Conservation (phyloP, 1,284 basidiomycete genomes). For the Austroboletus niveus region DNA sequence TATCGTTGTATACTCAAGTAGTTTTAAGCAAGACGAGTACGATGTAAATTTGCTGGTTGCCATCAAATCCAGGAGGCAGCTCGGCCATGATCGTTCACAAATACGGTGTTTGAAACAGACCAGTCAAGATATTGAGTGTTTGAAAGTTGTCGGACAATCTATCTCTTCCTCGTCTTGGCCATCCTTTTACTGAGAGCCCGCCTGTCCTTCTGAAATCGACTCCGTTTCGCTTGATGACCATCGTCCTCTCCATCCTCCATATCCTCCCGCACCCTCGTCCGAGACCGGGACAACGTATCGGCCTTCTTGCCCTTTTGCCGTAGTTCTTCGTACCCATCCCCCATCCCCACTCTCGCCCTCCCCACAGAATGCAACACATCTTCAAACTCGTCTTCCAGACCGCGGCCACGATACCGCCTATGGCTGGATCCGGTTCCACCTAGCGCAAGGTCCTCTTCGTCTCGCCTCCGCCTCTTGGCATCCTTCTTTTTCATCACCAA, state of each 20-base stretch:
- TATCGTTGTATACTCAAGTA: no score
- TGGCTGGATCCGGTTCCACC: conserved; percentile 57
- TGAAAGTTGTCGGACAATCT: no score
- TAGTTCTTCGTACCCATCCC: conserved; percentile 76
- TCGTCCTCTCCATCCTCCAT: conserved; percentile 43
- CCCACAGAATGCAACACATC: conserved; percentile 69
- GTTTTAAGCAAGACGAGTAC: no score
- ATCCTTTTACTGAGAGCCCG: conserved; percentile 49
- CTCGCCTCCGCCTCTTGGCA: conserved; percentile 69
- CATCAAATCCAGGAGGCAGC: no score
- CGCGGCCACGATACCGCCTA: conserved; percentile 63
- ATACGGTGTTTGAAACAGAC: no score
- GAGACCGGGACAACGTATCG: conserved; percentile 49
- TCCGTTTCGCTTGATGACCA: conserved; percentile 57
- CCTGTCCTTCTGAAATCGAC: conserved; percentile 74
- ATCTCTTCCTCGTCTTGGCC: conserved; percentile 18
- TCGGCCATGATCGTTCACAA: no score
- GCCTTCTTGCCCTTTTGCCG: conserved; percentile 66
- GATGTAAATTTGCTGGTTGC: no score
- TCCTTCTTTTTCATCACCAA: conserved; percentile 93
- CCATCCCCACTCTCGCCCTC: conserved; percentile 43
- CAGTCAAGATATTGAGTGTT: no score
- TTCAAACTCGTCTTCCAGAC: conserved; percentile 81
- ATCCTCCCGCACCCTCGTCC: conserved; percentile 41
- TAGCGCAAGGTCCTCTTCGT: conserved; percentile 92